Conservation (phyloP, 2,329 filamentous ascomycete genomes). For the Hymenoscyphus infarciens region DNA sequence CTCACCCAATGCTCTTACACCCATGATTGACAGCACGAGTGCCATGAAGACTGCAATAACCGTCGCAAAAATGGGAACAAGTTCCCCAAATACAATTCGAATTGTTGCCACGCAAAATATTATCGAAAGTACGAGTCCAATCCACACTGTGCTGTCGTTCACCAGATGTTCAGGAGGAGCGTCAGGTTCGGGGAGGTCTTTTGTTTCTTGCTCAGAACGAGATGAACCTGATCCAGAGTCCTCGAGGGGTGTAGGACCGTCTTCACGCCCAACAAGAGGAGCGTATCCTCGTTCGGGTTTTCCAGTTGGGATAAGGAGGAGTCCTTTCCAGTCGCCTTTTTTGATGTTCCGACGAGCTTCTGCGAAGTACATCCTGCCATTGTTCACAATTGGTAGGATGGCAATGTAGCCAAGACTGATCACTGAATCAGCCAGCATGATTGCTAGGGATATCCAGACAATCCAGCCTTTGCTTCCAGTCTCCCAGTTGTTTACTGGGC, state of each 20-base stretch:
- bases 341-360: constrained; percentile 26
- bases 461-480: constrained; percentile 97
- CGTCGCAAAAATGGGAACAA: constrained; percentile 76
- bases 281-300: constrained; percentile 29
- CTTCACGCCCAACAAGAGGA: constrained; percentile 26
- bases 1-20: constrained; percentile 66
- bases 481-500: constrained; percentile 83
- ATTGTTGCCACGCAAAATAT: constrained; percentile 77
- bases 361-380: constrained; percentile 40
- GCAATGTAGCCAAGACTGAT: constrained; percentile 81
- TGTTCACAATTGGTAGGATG: constrained; percentile 55
- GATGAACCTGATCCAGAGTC: constrained; percentile 9
- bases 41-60: constrained; percentile 80
- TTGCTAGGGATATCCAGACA: constrained; percentile 91
- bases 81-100: constrained; percentile 74
- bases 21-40: constrained; percentile 74
- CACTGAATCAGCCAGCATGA: constrained; percentile 93
- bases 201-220: constrained; percentile 20
- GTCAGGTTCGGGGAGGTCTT: constrained; percentile 54
- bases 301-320: constrained; percentile 21
- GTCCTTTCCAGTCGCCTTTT: constrained; percentile 32
- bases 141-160: constrained; percentile 62
- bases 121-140: constrained; percentile 75
- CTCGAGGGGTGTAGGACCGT: constrained; percentile 18
- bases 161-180: constrained; percentile 82